Evolutionary conservation across 805 yeast species (phyloP).

Genomic region (Maudiozyma saulgeensis): DNA sequence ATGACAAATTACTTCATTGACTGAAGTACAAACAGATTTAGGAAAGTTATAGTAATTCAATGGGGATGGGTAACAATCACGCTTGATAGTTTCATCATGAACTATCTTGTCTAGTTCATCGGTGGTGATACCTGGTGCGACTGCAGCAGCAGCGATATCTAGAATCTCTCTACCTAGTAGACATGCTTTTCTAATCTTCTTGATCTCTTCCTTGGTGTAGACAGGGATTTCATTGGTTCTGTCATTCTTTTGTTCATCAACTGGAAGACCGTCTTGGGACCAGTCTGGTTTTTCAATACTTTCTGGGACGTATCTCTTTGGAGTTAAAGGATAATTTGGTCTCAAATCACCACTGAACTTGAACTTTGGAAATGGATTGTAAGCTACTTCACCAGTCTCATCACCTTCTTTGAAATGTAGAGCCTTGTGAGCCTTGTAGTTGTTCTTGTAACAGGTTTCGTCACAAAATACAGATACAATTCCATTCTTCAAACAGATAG

Average conservation of each 20-base stretch:
- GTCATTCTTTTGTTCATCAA: conserved; percentile 64
- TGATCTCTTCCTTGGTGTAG: conserved; percentile 58
- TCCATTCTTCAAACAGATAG: conserved; percentile 75
- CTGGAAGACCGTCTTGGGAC: conserved; percentile 70
- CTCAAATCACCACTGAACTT: conserved; percentile 64
- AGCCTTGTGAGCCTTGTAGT: conserved; percentile 66
- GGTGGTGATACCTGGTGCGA: conserved; percentile 84
- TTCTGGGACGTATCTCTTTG: conserved; percentile 62
- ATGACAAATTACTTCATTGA: conserved; percentile 93
- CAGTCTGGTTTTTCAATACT: conserved; percentile 74
- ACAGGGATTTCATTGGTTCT: conserved; percentile 57
- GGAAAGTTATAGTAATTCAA: conserved; percentile 91
- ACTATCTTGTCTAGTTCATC: conserved; percentile 83
- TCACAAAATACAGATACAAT: conserved; percentile 61
- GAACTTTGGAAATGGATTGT: conserved; percentile 81
- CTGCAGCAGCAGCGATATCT: conserved; percentile 76
- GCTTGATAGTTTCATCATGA: conserved; percentile 78
- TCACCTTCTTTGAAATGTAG: conserved; percentile 56
- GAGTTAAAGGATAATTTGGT: conserved; percentile 74
- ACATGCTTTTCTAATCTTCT: conserved; percentile 66
- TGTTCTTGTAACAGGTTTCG: conserved; percentile 69
- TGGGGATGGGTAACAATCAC: conserved; percentile 91
- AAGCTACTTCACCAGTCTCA: conserved; percentile 30
- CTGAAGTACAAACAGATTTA: conserved; percentile 83
- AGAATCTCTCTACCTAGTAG: conserved; percentile 76